Evolutionary conservation across 129 eudicot genomes (phyloP).

Genomic region (Flaveria robusta): DNA sequence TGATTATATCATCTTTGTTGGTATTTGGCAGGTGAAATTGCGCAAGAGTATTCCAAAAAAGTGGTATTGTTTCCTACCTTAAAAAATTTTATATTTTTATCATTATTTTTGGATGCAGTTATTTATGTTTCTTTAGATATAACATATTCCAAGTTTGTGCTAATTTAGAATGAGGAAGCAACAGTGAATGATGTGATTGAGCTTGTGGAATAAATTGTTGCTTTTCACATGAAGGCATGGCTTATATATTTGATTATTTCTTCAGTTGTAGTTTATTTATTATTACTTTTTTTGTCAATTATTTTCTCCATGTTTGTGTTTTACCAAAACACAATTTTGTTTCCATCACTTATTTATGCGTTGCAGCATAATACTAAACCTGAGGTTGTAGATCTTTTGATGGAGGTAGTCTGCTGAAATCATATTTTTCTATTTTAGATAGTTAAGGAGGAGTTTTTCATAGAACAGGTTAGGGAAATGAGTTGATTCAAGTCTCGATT

Average conservation of each 20-base stretch:
- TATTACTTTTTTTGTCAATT: background rate
- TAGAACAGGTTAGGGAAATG: too few relatives aligned
- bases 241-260: constrained; percentile 13
- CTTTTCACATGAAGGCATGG: constrained; percentile 92
- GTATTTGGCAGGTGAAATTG: constrained; percentile 93
- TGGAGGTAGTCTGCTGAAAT: constrained; percentile 82
- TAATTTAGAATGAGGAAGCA: constrained; percentile 71
- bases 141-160: constrained; percentile 6
- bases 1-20: constrained; percentile 42
- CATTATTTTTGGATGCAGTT: background rate
- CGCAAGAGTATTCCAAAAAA: constrained; percentile 72
- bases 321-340: background rate
- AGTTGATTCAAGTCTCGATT: too few relatives aligned
- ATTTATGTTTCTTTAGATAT: background rate
- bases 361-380: constrained; percentile 98
- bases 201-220: too few relatives aligned
- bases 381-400: constrained; percentile 92
- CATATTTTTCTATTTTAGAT: too few relatives aligned
- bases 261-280: background rate
- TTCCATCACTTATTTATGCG: constrained; percentile 2
- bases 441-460: too few relatives aligned
- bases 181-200: constrained; percentile 63
- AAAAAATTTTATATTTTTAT: background rate
- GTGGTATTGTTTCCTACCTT: constrained; percentile 48
- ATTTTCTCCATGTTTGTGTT: constrained; percentile 3